Base-by-base conservation (phyloP, 495 filamentous ascomycete species). In the Clohesyomyces aquaticus region DNA sequence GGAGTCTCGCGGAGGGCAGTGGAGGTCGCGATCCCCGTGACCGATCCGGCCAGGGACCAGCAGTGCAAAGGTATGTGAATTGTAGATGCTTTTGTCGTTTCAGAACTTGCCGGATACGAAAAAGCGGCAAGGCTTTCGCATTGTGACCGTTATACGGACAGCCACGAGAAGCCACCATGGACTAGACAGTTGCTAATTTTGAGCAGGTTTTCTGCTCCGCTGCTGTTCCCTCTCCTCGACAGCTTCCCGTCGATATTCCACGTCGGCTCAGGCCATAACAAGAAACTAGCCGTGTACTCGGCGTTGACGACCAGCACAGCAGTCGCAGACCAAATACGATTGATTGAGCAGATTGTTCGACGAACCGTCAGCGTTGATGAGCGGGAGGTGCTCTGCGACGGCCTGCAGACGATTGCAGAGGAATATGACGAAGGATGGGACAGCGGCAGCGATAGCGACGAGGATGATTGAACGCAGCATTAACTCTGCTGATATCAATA, bases 371-470 rank as follows among this genome's bases (percentile, higher is more conserved):
- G 81, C 2, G 69, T 96, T 8, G 89, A 92, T 60, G 93, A 97
- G 66, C 82, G 88, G 11, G 94, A 98, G 76, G 80, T 79, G 12
- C 79, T 98, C 32, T 82, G 85, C 4, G 93, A 96, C 68, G 87
- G 90, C n/a, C 78, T 98, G 26, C 87, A 87, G 46, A 89, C 90
- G 68, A 87, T 97, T 59, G 85, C 88, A 11, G 93, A 96, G 71
- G 87, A 86, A 61, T 98, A 96, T 71, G 87, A 91, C 69, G 90
- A 93, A 52, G 93, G 91, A 0, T 98, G 91, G 91, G 83, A 86
- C 42, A 68, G 63, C 23, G 69, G 65, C 38, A 93, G 89, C 75
- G 92, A 87, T 56, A 89, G 85, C 49, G 91, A 96, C 49, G 86
- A 86, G 11, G 91, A 89, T 38, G 88, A 92, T 14, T 65, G 58